Conservation (phyloP, 75 land plant species). For the Larix kaempferi region DNA sequence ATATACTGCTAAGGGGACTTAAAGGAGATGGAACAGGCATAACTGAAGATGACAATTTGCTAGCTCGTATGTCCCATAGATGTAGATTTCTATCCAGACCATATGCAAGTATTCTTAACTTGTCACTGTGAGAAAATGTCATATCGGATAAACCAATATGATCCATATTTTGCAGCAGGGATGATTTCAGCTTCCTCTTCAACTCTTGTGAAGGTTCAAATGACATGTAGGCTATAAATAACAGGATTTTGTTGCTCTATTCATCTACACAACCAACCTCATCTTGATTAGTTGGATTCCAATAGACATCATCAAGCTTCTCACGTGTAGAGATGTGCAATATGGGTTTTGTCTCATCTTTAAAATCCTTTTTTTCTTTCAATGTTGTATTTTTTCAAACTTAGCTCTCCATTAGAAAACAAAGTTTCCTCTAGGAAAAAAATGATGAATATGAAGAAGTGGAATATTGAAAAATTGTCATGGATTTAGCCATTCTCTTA, state of each 20-base stretch:
- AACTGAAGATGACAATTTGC: slow-evolving; percentile 40
- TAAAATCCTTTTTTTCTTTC: too few relatives aligned
- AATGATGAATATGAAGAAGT: too few relatives aligned
- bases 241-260: slow-evolving; percentile 26
- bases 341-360: slow-evolving; percentile 37
- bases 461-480: too few relatives aligned
- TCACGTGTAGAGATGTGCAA: slow-evolving; percentile 29
- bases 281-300: slow-evolving; percentile 79
- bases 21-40: slow-evolving; percentile 29
- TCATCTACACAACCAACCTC: slow-evolving; percentile 73
- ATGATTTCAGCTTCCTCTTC: slow-evolving; percentile 17
- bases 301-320: slow-evolving; percentile 53
- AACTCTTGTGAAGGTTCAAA: slow-evolving; percentile 50
- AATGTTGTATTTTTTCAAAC: too few relatives aligned
- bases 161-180: slow-evolving; percentile 8
- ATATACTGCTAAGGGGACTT: slow-evolving; percentile 35
- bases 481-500: too few relatives aligned
- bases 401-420: too few relatives aligned
- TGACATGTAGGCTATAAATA: slow-evolving; percentile 59
- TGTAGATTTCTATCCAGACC: slow-evolving; percentile 40
- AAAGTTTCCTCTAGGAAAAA: too few relatives aligned
- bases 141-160: slow-evolving; percentile 44
- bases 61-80: slow-evolving; percentile 65
- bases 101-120: slow-evolving; percentile 63
- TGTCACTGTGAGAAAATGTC: slow-evolving; percentile 32